phyloP scores from a whole-genome alignment of 2,329 filamentous ascomycete genomes.

The Fulvia fulva region DNA sequence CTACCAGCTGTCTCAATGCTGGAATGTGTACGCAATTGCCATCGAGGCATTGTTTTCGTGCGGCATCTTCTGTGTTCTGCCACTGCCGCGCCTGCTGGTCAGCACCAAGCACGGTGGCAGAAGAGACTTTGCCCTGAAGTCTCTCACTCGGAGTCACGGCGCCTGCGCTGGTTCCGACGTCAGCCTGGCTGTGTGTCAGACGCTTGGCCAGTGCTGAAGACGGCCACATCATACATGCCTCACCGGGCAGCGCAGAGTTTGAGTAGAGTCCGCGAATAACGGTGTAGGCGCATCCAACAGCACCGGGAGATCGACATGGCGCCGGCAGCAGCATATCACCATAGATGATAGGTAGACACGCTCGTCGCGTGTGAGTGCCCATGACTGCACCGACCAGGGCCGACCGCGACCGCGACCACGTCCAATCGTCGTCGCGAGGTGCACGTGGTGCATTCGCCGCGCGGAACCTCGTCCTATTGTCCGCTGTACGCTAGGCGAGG shows the following conservation, averaged over 20 bases:
- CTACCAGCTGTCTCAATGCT: background rate
- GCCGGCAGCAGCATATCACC: no score
- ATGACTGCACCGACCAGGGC: background rate
- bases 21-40: background rate
- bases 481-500: background rate
- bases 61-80: background rate
- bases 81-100: background rate
- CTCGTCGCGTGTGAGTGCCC: background rate
- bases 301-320: background rate
- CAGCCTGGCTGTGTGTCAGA: background rate
- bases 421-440: background rate
- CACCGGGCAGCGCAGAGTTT: background rate
- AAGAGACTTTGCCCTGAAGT: constrained; percentile 1
- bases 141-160: background rate
- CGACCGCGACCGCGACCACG: background rate
- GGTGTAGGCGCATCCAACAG: background rate
- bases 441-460: background rate
- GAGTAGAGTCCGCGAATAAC: background rate
- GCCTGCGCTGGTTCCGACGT: constrained; percentile 1
- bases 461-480: background rate
- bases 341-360: background rate
- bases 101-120: no score
- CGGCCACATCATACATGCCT: background rate
- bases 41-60: constrained; percentile 3
- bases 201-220: background rate